Evolutionary conservation across 352 stramenopile genomes (phyloP).

Genomic region (Phytophthora colocasiae): DNA sequence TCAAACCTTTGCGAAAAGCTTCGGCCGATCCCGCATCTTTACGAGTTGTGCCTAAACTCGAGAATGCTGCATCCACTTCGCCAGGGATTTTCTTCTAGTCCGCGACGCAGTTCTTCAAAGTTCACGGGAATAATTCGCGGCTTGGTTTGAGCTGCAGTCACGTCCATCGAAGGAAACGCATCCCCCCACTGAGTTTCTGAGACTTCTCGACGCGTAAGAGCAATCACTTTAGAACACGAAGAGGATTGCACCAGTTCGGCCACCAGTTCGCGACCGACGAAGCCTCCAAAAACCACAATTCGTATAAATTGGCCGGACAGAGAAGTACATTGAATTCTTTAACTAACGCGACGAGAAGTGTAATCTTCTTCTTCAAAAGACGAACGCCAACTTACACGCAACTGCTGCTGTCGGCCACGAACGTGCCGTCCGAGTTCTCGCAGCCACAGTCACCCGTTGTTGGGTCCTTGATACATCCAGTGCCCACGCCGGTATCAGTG

Average conservation of each 20-base stretch:
- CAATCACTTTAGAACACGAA: conserved; percentile 66
- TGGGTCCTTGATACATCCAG: conserved; percentile 39
- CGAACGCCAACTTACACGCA: conserved; percentile 23
- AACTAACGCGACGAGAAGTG: no score
- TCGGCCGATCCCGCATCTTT: conserved; percentile 67
- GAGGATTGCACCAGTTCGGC: conserved; percentile 64
- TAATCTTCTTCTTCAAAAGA: no score
- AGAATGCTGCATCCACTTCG: conserved; percentile 64
- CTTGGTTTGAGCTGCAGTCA: conserved; percentile 46
- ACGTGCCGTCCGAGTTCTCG: conserved; percentile 38
- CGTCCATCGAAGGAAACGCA: conserved; percentile 58
- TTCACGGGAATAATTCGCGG: conserved; percentile 59
- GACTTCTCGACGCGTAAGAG: conserved; percentile 64
- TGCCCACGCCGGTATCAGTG: conserved; percentile 18
- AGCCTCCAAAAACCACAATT: conserved; percentile 21
- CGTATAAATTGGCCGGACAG: no score
- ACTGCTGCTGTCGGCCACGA: conserved; percentile 23
- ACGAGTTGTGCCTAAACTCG: conserved; percentile 74
- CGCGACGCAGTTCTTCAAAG: conserved; percentile 56
- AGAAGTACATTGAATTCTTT: no score
- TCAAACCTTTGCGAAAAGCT: conserved; percentile 64
- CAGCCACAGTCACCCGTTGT: conserved; percentile 36
- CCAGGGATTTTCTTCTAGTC: conserved; percentile 40
- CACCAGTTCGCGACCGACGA: conserved; percentile 70
- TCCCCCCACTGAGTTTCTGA: conserved; percentile 44